phyloP scores from a whole-genome alignment of 2,329 filamentous ascomycete genomes.

The Teratosphaeria gauchensis region DNA sequence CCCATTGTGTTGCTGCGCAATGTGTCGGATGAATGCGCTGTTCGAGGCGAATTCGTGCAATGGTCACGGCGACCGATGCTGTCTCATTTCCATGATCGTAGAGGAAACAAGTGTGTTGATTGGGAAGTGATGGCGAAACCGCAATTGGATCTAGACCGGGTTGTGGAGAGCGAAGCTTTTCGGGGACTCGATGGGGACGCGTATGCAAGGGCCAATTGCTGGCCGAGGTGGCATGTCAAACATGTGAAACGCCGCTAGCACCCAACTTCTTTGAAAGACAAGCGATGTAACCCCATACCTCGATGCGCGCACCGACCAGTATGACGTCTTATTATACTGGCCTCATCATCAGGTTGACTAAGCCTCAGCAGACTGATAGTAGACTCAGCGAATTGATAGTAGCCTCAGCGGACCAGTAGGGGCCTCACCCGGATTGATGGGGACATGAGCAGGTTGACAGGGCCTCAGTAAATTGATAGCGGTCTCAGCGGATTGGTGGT shows the following conservation, averaged over 20 bases:
- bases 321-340: neutral
- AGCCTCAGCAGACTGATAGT: neutral
- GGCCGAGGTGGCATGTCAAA: neutral
- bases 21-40: neutral
- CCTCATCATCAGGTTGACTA: neutral
- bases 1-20: constrained; percentile 12
- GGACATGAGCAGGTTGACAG: too few relatives aligned
- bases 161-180: neutral
- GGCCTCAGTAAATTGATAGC: too few relatives aligned
- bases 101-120: neutral
- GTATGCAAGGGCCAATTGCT: neutral
- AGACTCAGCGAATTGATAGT: too few relatives aligned
- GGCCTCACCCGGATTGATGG: too few relatives aligned
- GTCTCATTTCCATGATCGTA: neutral
- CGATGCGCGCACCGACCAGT: neutral
- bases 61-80: neutral
- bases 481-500: too few relatives aligned
- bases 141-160: neutral
- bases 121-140: neutral
- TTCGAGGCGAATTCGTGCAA: neutral
- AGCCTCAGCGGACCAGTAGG: too few relatives aligned
- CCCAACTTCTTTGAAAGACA: neutral
- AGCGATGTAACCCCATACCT: neutral
- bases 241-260: neutral
- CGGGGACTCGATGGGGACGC: too few relatives aligned